Base-by-base conservation (phyloP, 441 rosid genomes). In the Hura crepitans region DNA sequence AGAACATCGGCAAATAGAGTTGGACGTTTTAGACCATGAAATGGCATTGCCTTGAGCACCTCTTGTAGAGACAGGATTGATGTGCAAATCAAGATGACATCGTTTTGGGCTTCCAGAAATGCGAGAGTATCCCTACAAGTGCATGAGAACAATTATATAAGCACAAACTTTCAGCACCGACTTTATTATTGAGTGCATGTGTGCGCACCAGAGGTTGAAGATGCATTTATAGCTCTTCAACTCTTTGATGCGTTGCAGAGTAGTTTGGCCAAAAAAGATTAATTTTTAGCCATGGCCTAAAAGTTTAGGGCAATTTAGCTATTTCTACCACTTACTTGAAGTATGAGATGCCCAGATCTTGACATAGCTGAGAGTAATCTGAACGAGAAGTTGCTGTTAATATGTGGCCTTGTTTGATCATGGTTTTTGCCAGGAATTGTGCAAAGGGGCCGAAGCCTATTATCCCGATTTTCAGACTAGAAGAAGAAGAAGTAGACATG, bases 1-100 rank as follows among this genome's bases (percentile, higher is more conserved):
- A 87, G 83, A 18, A 87, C 92, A 58, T 87, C 92, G 2, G 72
- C 92, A 8, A 87, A 77, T 11, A 87, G 83, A 23, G 76, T 78
- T 4, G 65, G 64, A 0, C 74, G 75, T 31, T 72, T 77, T 17
- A 87, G 72, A 22, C 49, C 42, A 33, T 59, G 78, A 17, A 84
- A 56, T n/a, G 89, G 88, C 75, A 87, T 46, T 56, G 83, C 62
- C 6, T 63, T 42, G 35, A 85, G 72, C 39, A 87, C 81, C 33
- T 74, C 59, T 8, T 82, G 59, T 9, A 81, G 75, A 25, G 92
- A 85, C 1, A 82, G 22, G 66, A 85, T 84, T 0, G 92, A 85
- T 2, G 88, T 85, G 70, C 83, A 81, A 17, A 87, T 74, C 62
- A 87, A 35, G 54, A 87, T 69, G 22, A 85, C 86, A 46, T 85